Base-by-base conservation (phyloP, 2,329 filamentous ascomycete genomes). In the Ceratocystiopsis minuta region DNA sequence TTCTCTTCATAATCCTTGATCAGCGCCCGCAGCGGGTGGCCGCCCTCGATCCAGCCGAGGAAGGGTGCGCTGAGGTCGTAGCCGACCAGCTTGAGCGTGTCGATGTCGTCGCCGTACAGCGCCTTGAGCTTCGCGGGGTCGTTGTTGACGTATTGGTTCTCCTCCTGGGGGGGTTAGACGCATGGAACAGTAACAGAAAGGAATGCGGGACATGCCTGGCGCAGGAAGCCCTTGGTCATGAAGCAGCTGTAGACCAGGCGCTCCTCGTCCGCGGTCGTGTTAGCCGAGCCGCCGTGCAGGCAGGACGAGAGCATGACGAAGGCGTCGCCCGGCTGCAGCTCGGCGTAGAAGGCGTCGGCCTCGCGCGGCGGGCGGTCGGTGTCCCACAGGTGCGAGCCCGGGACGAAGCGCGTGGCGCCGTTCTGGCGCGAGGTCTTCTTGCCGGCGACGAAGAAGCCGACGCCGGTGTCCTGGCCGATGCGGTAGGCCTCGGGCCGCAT, bases 321-420 rank as follows among this genome's bases (percentile, higher is more conserved):
- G 10, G 36, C 51, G 37, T 54, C 52, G 24, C 51, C 52, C 0
- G 48, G 42, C 4, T 48, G 36, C 10, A 52, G 42, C 46, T 53
- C 51, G 10, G 51, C 46, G 16, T 49, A 45, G 16, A 42, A 40
- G n/a, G 44, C 39, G 20, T 40, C 28, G 13, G 37, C 32, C 15
- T 49, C 46, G 45, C 47, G 36, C 1, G 52, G 53, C 32, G 51
- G 50, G 10, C 45, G 10, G 14, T 38, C 18, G 14, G 38, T 9
- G 37, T 39, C 53, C 55, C 54, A 57, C 0, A 61, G 51, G 40
- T 62, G 59, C n/a, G 48, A 53, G 0, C 58, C 55, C 1, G 59
- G 59, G 31, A 62, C 54, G 43, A 60, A 52, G 6, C 55, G 47
- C 5, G 58, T 61, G 15, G 57, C 59, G 2, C 59, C 58, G 43